These are phyloP conservation scores for Suillus sp. DNA, from an alignment of 768 basidiomycete species.

Conservation along the genomic window DNA sequence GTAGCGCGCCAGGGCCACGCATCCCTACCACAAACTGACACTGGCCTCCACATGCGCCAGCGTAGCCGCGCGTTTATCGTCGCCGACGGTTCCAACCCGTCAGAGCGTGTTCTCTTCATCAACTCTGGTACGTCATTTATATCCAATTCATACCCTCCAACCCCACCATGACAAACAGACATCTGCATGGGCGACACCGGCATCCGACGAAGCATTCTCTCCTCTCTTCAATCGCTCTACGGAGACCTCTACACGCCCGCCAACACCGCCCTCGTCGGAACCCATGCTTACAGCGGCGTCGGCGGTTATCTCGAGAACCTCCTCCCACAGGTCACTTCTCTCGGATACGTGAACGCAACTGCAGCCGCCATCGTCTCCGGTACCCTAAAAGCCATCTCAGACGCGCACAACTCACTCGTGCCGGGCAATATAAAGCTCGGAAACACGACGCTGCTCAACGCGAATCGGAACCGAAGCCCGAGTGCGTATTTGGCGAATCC, in stretches of 20 bases:
- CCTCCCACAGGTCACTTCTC: conserved; percentile 72
- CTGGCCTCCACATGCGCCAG: conserved; percentile 78
- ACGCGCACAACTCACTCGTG: conserved; percentile 63
- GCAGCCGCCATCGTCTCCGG: conserved; percentile 74
- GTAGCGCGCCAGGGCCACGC: conserved; percentile 61
- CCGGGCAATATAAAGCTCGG: conserved; percentile 64
- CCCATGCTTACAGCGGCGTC: conserved; percentile 76
- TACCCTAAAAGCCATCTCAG: conserved; percentile 66
- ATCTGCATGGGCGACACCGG: conserved; percentile 84
- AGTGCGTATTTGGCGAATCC: conserved; percentile 80
- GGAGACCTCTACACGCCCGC: conserved; percentile 64
- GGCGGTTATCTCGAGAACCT: conserved; percentile 80
- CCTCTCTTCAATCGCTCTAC: conserved; percentile 54
- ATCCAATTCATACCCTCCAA: conserved; percentile 2
- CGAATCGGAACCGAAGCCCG: conserved; percentile 75
- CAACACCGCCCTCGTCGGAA: conserved; percentile 78
- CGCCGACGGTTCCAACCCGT: conserved; percentile 56
- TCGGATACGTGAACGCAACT: conserved; percentile 73
- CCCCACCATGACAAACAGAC: conserved; percentile 38
- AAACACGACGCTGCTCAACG: conserved; percentile 67
- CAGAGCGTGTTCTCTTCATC: conserved; percentile 70
- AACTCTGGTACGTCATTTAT: conserved; percentile 54
- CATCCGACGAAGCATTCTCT: conserved; percentile 67
- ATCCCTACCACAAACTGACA: conserved; percentile 61
- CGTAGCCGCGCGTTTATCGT: conserved; percentile 77